These are phyloP conservation scores for Xerocomellus amylosporus DNA, from an alignment of 768 basidiomycete genomes.

Conservation along the genomic window DNA sequence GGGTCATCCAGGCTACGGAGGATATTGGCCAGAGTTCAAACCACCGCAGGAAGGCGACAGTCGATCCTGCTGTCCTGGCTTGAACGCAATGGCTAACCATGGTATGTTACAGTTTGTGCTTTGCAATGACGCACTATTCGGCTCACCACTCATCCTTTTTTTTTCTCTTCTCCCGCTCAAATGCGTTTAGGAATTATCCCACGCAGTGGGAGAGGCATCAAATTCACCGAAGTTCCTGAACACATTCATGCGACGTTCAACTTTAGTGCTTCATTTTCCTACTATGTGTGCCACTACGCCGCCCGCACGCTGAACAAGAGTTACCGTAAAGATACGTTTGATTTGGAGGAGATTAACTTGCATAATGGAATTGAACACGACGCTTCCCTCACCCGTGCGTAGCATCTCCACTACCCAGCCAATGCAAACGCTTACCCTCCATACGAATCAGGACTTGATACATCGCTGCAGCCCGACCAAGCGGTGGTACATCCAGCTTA, in stretches of 20 bases:
- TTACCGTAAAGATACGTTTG: conserved; percentile 56
- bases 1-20: conserved; percentile 52
- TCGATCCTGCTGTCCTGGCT: conserved; percentile 64
- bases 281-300: conserved; percentile 57
- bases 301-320: conserved; percentile 55
- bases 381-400: conserved; percentile 29
- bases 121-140: conserved; percentile 33
- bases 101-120: conserved; percentile 57
- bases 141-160: not conserved
- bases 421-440: not conserved
- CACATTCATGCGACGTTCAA: conserved; percentile 58
- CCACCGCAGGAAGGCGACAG: conserved; percentile 61
- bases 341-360: conserved; percentile 43
- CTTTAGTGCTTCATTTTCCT: conserved; percentile 63
- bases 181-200: conserved; percentile 39
- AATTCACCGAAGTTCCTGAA: conserved; percentile 43
- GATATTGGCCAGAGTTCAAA: conserved; percentile 66
- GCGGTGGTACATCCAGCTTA: conserved; percentile 45
- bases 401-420: not conserved
- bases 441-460: conserved; percentile 50
- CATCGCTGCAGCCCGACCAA: conserved; percentile 49
- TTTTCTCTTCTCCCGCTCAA: not conserved
- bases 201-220: conserved; percentile 64
- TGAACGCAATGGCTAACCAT: conserved; percentile 81
- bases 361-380: conserved; percentile 20